Evolutionary conservation across 352 stramenopile genomes (phyloP).

Genomic region (Thalassiosira allenii): DNA sequence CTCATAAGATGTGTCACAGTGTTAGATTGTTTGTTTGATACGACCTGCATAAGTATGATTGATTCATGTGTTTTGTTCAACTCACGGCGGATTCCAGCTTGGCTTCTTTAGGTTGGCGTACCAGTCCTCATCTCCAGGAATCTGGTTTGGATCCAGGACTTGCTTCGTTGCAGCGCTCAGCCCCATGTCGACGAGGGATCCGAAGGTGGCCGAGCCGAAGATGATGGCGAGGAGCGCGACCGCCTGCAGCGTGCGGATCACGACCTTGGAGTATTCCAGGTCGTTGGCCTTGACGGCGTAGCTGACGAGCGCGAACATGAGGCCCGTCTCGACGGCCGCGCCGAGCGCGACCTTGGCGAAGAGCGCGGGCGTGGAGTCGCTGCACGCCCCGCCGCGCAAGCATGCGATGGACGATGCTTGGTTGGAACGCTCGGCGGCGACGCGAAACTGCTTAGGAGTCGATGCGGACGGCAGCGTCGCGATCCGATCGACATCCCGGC

Average conservation of each 20-base stretch:
- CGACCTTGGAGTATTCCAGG: background rate
- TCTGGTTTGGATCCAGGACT: constrained; percentile 54
- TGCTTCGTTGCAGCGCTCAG: constrained; percentile 65
- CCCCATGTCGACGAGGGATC: constrained; percentile 53
- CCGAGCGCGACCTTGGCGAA: constrained; percentile 37
- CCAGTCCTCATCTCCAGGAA: constrained; percentile 66
- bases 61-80: too few species aligned
- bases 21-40: too few species aligned
- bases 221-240: constrained; percentile 55
- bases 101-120: constrained; percentile 76
- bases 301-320: constrained; percentile 36
- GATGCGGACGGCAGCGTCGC: background rate
- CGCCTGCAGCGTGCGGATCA: constrained; percentile 22
- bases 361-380: constrained; percentile 29
- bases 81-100: constrained; percentile 70
- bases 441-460: background rate
- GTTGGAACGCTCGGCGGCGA: background rate
- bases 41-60: too few species aligned
- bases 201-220: constrained; percentile 63
- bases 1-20: background rate
- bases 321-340: constrained; percentile 31
- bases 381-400: constrained; percentile 32
- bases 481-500: background rate
- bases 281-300: constrained; percentile 1
- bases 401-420: background rate